phyloP scores from a whole-genome alignment of 768 basidiomycete species.

The Fistulinella prunicolor region DNA sequence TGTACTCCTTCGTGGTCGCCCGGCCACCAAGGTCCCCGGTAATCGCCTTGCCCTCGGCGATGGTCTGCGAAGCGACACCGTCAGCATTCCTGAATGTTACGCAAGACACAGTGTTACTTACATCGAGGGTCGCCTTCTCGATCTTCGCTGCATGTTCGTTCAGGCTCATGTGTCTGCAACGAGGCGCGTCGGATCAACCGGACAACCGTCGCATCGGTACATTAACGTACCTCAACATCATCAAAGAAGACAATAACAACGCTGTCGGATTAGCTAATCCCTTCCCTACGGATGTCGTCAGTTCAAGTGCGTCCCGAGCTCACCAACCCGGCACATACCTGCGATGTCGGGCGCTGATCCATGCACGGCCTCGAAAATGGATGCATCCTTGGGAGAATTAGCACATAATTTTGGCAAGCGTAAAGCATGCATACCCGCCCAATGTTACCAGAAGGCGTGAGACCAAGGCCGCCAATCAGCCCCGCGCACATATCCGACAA shows the following conservation, averaged over 20 bases:
- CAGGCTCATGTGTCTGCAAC: conserved; percentile 85
- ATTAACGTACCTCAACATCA: conserved; percentile 86
- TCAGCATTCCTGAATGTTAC: conserved; percentile 3
- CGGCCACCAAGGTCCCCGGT: conserved; percentile 97
- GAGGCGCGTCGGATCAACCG: conserved; percentile 24
- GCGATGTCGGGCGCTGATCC: conserved; percentile 99
- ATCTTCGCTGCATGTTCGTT: conserved; percentile 82
- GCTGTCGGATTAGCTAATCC: conserved; percentile 99
- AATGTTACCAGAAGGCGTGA: conserved; percentile 98
- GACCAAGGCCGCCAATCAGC: conserved; percentile 93
- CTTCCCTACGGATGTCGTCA: conserved; percentile 51
- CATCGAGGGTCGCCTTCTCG: conserved; percentile 85
- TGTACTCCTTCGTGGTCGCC: conserved; percentile 86
- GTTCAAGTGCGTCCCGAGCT: neutral
- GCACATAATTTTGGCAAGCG: conserved; percentile 6
- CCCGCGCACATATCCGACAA: conserved; percentile 98
- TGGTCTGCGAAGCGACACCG: conserved; percentile 57
- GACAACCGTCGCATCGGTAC: conserved; percentile 4
- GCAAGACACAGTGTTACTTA: conserved; percentile 41
- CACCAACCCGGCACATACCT: conserved; percentile 43
- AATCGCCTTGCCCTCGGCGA: conserved; percentile 93
- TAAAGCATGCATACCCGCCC: conserved; percentile 61
- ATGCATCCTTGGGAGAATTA: conserved; percentile 71
- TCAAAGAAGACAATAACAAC: conserved; percentile 86
- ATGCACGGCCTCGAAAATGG: conserved; percentile 99